A percentile compares a stretch with the other conserved stretches of the same genome.
These are phyloP conservation scores for Beauveria scarabaeidicola DNA, from an alignment of 2,329 filamentous ascomycete species.

Conservation along the genomic window DNA sequence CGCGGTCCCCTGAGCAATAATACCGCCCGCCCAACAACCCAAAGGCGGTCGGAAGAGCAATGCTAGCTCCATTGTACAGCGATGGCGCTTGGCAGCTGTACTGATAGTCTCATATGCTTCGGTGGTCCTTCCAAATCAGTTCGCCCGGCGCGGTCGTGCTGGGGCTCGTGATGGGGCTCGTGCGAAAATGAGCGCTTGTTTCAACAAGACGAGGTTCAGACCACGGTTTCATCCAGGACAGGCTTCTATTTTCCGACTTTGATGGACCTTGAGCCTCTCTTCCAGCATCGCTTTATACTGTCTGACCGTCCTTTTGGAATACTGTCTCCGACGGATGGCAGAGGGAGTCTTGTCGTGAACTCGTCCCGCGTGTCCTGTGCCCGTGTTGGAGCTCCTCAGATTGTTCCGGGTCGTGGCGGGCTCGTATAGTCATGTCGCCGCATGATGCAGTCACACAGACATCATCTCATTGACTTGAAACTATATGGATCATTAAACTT, in stretches of 20 bases:
- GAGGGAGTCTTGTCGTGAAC: not conserved
- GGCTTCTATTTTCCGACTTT: not conserved
- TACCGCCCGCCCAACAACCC: not conserved
- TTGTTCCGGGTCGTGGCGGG: not conserved
- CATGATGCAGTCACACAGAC: slow-evolving; percentile 1
- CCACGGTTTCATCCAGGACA: not conserved
- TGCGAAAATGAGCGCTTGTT: slow-evolving; percentile 1
- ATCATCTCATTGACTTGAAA: not conserved
- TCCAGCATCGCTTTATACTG: not conserved
- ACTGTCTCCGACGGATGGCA: too few species aligned
- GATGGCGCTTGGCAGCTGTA: not conserved
- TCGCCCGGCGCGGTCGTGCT: not conserved
- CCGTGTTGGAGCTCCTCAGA: not conserved
- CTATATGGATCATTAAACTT: not conserved
- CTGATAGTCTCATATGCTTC: not conserved
- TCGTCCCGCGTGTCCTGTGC: not conserved
- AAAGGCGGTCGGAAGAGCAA: not conserved
- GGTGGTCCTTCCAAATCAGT: not conserved
- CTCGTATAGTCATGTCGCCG: not conserved
- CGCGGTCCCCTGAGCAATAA: not conserved
- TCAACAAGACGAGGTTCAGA: not conserved
- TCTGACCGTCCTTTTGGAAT: not conserved
- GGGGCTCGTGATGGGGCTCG: not conserved
- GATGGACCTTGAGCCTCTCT: not conserved
- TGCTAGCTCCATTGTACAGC: not conserved